Evolutionary conservation across 805 yeast genomes (phyloP), one percentile per base, ranked within the genome.

Genomic region (Saturnispora galanensis): DNA sequence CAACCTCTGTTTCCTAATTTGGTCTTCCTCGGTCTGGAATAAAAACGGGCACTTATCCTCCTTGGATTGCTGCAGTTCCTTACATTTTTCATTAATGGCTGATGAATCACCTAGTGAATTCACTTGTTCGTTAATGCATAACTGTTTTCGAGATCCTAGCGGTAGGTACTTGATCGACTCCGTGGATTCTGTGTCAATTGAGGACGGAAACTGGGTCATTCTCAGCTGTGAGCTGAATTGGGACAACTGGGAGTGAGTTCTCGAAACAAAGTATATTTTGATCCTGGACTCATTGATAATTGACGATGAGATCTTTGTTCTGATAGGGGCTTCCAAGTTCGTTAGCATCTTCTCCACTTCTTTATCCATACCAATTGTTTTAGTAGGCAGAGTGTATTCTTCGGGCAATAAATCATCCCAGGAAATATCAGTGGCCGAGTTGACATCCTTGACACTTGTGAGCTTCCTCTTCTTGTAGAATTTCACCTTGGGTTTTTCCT

Each of bases 211-310:
- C 0, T 63, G 50, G 0, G 94, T 77, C 18, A 82, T 55, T 37
- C 68, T 58, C 33, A 89, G 62, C 53, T 90, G 96, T 12, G 76
- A 73, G 0, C 87, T 76, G 56, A 89, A 84, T 56, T 89, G 97
- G 32, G 70, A 69, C 38, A 89, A 65, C 58, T 89, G 97, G 0
- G 96, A 85, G 56, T 89, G 97, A 0, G 97, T 89, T 60, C 97
- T 68, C 2, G 96, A 86, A 0, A 95, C 71, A 56, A 79, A 88
- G 52, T 64, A 75, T 1, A 89, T 76, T 52, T 79, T 74, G 1
- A 67, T 54, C 0, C 75, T 67, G 34, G 66, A 60, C 39, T 60
- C 52, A 46, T 49, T 60, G 38, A 50, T 54, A 34, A 26, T 15
- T 2, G 50, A 49, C 3, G 50, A 16, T 18, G 39, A n/a, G 10